Conservation (phyloP, 192 early-diverging fungal species). For the Podila epigama region DNA sequence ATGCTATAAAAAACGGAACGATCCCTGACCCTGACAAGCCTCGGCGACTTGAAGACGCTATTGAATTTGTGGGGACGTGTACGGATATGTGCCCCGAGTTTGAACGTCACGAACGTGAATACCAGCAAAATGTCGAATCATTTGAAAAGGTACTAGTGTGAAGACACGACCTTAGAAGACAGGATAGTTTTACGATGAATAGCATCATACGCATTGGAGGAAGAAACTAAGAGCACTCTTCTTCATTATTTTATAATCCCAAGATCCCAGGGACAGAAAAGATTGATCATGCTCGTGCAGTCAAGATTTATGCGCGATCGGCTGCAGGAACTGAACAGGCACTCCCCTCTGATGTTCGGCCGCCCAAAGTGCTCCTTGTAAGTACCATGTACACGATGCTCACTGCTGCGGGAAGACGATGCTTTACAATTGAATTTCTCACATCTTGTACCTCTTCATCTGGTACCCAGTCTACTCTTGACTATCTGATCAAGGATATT, state of each 20-base stretch:
- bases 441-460: not conserved
- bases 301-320: conserved; percentile 87
- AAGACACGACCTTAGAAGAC: too few species aligned
- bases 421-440: not conserved
- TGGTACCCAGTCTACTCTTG: conserved; percentile 58
- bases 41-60: conserved; percentile 68
- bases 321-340: conserved; percentile 87
- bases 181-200: too few species aligned
- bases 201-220: too few species aligned
- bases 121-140: conserved; percentile 71
- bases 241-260: too few species aligned
- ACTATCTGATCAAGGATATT: conserved; percentile 67
- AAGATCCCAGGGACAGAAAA: conserved; percentile 62
- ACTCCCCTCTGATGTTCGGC: conserved; percentile 88
- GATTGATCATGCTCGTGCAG: conserved; percentile 72
- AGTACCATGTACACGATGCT: not conserved
- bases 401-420: not conserved
- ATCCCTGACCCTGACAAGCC: conserved; percentile 65
- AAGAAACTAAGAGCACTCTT: too few species aligned
- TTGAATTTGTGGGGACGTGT: conserved; percentile 80
- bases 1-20: conserved; percentile 67
- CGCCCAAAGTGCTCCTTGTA: conserved; percentile 74
- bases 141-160: conserved; percentile 77
- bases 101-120: conserved; percentile 86
- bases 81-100: conserved; percentile 89